Base-by-base conservation (phyloP, 2,329 filamentous ascomycete species). In the Ascochyta viciae-villosae region DNA sequence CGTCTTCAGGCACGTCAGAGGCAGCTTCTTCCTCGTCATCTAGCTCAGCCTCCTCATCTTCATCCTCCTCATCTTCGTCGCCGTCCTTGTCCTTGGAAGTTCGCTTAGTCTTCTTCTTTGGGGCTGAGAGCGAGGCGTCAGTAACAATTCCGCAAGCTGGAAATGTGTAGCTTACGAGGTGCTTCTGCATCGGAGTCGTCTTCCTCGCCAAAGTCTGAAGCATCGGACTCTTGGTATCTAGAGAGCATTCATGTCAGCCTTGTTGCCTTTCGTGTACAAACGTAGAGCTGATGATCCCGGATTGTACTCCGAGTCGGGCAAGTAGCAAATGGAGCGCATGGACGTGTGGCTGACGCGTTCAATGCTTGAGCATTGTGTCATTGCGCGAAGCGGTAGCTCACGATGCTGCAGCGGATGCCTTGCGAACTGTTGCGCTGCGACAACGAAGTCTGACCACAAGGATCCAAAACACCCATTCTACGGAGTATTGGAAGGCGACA, bases 151-250 rank as follows among this genome's bases (percentile, higher is more conserved):
- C 39, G 15, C 31, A 45, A 29, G 15, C 23, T 13, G 34, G 33
- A n/a, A 29, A 16, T 29, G n/a, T 16, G 15, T 4, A 29, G 65
- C 71, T 72, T 66, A 75, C 71, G 72, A 58, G 71, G 73, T 49
- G 67, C 74, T 50, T 71, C 70, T 8, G 67, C 73, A 26, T 73
- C 71, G 4, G 70, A 71, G n/a, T 71, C 73, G 19, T 72, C 73
- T 26, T 72, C 74, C 44, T 72, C 73, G 47, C 71, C 73, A 53
- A 74, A 75, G 52, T 72, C 68, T 37, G 72, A 75, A 46, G 67
- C 72, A 9, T 75, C 73, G 19, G 72, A 74, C 41, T 75, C 73
- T 38, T 70, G 69, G 53, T 75, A 76, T 65, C 74, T 76, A 57
- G n/a, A 29, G 16, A 40, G 24, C 7, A 1, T 19, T 45, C 16